Conservation (phyloP, 164 flowering plant genomes). For the Liriodendron chinense region DNA sequence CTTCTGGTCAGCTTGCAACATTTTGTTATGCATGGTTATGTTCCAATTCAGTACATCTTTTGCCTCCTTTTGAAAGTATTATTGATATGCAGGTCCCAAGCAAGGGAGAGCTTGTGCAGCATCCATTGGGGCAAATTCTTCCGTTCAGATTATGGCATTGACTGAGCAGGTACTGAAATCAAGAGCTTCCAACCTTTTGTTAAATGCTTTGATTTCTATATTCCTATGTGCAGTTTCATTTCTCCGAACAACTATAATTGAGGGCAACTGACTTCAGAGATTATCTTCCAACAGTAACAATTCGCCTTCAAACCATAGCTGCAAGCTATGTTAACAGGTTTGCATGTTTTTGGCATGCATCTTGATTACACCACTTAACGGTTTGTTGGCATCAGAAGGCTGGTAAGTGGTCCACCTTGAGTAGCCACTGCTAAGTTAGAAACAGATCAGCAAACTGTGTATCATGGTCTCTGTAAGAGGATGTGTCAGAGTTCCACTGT, state of each 20-base stretch:
- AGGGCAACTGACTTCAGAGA: background rate
- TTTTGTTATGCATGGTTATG: background rate
- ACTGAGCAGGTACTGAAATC: conserved; percentile 52
- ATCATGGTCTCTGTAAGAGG: background rate
- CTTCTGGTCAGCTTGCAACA: conserved; percentile 36
- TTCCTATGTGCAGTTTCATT: background rate
- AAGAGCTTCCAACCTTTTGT: background rate
- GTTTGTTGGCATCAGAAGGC: background rate
- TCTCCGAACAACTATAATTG: background rate
- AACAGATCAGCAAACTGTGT: background rate
- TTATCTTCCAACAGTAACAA: background rate
- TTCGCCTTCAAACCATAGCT: background rate
- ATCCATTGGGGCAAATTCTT: conserved; percentile 33
- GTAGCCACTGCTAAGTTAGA: background rate
- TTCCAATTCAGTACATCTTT: background rate
- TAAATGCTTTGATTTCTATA: background rate
- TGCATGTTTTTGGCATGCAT: background rate
- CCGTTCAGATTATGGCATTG: conserved; percentile 42
- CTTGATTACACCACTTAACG: background rate
- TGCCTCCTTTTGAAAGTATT: conserved; percentile 4
- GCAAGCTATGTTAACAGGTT: background rate
- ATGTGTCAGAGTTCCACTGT: no score
- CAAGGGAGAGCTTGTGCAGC: conserved; percentile 32
- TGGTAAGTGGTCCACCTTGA: background rate
- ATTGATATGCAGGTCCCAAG: conserved; percentile 32